Percentiles rank a stretch among this genome's conserved stretches.
phyloP scores from a whole-genome alignment of 345 rosid genomes.

The Hypericum androsaemum region DNA sequence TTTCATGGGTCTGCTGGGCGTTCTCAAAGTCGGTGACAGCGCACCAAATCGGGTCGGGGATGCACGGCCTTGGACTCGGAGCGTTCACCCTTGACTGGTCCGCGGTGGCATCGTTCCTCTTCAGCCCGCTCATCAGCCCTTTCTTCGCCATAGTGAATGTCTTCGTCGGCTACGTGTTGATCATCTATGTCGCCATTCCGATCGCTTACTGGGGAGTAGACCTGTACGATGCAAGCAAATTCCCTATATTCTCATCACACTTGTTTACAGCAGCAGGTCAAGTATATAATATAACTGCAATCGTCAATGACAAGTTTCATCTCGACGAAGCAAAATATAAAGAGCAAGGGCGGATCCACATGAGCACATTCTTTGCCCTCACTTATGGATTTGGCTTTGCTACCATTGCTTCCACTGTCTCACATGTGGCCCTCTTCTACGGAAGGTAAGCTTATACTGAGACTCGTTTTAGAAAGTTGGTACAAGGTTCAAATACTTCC shows the following conservation, averaged over 20 bases:
- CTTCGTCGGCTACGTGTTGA: conserved; percentile 45
- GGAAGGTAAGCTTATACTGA: conserved; percentile 55
- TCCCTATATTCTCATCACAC: conserved; percentile 78
- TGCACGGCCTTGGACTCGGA: conserved; percentile 74
- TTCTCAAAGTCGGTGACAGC: conserved; percentile 72
- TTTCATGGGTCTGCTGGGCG: conserved; percentile 87
- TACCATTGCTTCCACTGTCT: conserved; percentile 70
- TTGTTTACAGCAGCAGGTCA: conserved; percentile 61
- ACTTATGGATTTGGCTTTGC: conserved; percentile 83
- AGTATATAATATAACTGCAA: conserved; percentile 44
- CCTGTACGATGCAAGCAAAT: conserved; percentile 43
- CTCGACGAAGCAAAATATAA: conserved; percentile 46
- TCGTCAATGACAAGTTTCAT: conserved; percentile 70
- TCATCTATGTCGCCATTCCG: conserved; percentile 55
- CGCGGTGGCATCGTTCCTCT: conserved; percentile 63
- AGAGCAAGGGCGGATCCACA: conserved; percentile 66
- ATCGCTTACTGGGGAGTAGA: conserved; percentile 65
- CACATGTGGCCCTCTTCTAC: conserved; percentile 77
- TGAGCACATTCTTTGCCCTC: conserved; percentile 79
- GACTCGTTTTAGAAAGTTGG: too few relatives aligned
- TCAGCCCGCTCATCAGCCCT: conserved; percentile 75
- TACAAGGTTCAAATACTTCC: too few relatives aligned
- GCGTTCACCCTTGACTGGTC: conserved; percentile 84
- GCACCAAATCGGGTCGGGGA: conserved; percentile 84
- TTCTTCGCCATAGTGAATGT: conserved; percentile 77